Percentiles rank a stretch among this genome's conserved stretches.
phyloP scores from a whole-genome alignment of 441 rosid genomes.

The Populus trichocarpa region DNA sequence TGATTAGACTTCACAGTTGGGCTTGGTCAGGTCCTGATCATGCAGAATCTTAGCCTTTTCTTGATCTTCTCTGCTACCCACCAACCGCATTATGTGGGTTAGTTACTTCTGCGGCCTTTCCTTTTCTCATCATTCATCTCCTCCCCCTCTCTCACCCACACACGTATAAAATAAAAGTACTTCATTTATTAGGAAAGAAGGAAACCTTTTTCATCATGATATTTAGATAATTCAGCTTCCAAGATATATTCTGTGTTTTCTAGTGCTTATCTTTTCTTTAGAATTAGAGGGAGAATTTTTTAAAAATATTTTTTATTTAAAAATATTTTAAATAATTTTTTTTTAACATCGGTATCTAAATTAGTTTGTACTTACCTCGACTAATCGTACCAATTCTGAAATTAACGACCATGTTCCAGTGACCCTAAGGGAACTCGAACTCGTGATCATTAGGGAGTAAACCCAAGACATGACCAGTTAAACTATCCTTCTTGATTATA shows the following conservation, averaged over 20 bases:
- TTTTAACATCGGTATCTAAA: too few relatives aligned
- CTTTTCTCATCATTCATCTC: not conserved
- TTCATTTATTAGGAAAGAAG: too few relatives aligned
- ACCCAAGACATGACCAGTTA: too few relatives aligned
- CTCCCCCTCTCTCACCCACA: too few relatives aligned
- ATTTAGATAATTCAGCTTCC: too few relatives aligned
- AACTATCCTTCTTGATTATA: fast-evolving
- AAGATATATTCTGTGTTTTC: too few relatives aligned
- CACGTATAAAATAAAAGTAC: too few relatives aligned
- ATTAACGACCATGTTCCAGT: fast-evolving
- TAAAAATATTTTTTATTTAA: too few relatives aligned
- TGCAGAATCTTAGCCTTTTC: constrained; percentile 14
- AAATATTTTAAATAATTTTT: too few relatives aligned
- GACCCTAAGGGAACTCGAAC: fast-evolving
- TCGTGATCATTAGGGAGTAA: fast-evolving
- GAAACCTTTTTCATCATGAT: too few relatives aligned
- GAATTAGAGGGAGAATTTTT: too few relatives aligned
- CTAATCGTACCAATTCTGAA: fast-evolving
- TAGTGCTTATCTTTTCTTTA: too few relatives aligned
- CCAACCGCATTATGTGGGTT: not conserved
- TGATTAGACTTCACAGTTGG: constrained; percentile 24
- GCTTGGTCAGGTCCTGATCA: constrained; percentile 13
- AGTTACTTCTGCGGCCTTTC: not conserved
- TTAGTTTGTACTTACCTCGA: fast-evolving
- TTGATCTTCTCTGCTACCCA: constrained; percentile 14